Evolutionary conservation across 2,329 filamentous ascomycete genomes (phyloP), one percentile per base, ranked within the genome.

Genomic region (Neophaeococcomyces mojaviensis): DNA sequence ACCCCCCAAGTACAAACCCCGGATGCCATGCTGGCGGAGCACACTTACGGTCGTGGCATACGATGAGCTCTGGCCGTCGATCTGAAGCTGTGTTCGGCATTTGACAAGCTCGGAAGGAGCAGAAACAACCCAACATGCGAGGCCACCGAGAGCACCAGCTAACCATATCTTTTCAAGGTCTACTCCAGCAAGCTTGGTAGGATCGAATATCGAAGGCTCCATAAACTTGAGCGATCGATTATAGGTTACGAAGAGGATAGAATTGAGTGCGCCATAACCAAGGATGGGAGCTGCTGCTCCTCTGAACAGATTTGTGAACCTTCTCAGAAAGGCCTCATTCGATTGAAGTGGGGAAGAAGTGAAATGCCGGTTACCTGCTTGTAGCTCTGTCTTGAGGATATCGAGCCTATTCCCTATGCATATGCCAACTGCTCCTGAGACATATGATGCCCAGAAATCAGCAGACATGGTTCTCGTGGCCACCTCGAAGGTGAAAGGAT

Each of bases 391-490:
- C 66, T 90, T 89, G 58, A 88, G 65, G 16, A 88, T 67, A 61
- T 89, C 84, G 3, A 96, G 72, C 2, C 88, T 88, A 58, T 95
- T 95, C 52, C 90, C 88, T 50, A 95, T 84, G 39, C 94, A 69
- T 58, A 96, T 96, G 37, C 88, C 86, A 39, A 83, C 74, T 47
- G 85, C 88, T 44, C 90, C 90, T 61, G 85, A 90, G 50, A 92
- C 68, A 65, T 95, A 96, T 59, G 89, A 88, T 48, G 89, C 86
- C 86, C 86, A 94, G 66, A 96, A 96, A 63, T 95, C 89, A 56
- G 87, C 79, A 41, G 86, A 86, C 86, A 92, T 90, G 41, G 24
- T 46, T 22, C 6, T 16, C n/a, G 20, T 15, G 9, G 18, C 24
- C 10, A 28, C 12, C 16, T 5, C 26, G 33, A 32, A 48, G 28